These are phyloP conservation scores for Botrytis sinoallii DNA, from an alignment of 2,329 filamentous ascomycete genomes.

Conservation along the genomic window DNA sequence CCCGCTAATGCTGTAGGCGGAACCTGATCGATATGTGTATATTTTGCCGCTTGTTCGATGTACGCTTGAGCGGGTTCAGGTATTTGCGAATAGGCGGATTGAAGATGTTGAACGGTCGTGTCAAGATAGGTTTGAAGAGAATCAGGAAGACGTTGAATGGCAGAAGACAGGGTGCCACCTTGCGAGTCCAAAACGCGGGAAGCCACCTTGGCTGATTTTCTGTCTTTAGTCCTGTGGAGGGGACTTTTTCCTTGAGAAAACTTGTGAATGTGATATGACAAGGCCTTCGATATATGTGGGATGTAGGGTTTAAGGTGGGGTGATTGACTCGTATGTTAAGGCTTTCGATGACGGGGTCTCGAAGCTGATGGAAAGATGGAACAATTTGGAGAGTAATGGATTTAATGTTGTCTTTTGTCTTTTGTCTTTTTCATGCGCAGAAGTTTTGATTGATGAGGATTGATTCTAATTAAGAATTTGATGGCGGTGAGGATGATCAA, in stretches of 20 bases:
- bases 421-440: neutral
- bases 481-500: neutral
- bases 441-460: neutral
- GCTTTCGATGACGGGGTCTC: neutral
- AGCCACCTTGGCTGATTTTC: slow-evolving; percentile 38
- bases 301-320: slow-evolving; percentile 14
- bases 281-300: slow-evolving; percentile 11
- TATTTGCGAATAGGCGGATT: slow-evolving; percentile 42
- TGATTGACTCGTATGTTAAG: neutral
- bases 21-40: slow-evolving; percentile 33
- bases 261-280: neutral
- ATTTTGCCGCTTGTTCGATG: slow-evolving; percentile 31
- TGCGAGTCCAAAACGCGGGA: slow-evolving; percentile 52
- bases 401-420: neutral
- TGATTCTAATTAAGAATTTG: neutral
- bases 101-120: slow-evolving; percentile 49
- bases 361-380: slow-evolving; percentile 1
- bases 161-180: slow-evolving; percentile 53
- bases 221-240: slow-evolving; percentile 14
- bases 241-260: slow-evolving; percentile 6
- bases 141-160: slow-evolving; percentile 54
- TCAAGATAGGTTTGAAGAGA: slow-evolving; percentile 53
- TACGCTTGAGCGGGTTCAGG: slow-evolving; percentile 32
- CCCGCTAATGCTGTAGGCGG: slow-evolving; percentile 31
- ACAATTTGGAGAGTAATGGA: neutral